Evolutionary conservation across 2,329 filamentous ascomycete species (phyloP), one percentile per base, ranked within the genome.

Genomic region (Ophiocordyceps unilateralis): DNA sequence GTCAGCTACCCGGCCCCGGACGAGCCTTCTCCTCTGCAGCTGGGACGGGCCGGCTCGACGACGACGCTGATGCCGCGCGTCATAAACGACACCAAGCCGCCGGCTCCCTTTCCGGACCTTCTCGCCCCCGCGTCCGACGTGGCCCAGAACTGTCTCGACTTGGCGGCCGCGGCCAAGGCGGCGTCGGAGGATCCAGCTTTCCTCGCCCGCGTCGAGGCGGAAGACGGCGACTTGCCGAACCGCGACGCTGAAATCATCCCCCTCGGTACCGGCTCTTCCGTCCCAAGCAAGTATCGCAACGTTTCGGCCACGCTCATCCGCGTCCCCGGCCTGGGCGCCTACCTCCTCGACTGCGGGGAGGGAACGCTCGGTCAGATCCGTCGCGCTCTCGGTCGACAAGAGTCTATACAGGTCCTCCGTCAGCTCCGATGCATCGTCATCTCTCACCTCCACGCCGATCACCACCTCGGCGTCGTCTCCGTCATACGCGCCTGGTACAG

Each of bases 371-470:
- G 89, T 11, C 88, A 95, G 58, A 65, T 98, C 34, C 76, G 76
- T 45, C 81, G 91, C 41, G 68, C 83, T 0, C 89, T 83, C 53
- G 69, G 72, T 6, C 64, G 69, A 0, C 68, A 76, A 5, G 72
- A 84, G 49, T 65, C 89, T 4, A 66, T 67, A 23, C 68, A 78
- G n/a, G 69, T 94, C 12, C 66, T 98, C n/a, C 71, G 68, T 46
- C 78, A 93, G 48, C 68, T 98, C 38, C 81, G 79, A 43, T 75
- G 78, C 50, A 80, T 98, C 48, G 93, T 86, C 77, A 91, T 98
- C 61, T 93, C 85, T 59, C 91, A 98, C 63, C 68, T 93, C 48
- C 91, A 98, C 60, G 91, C 91, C 5, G 91, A 98, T 62, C 91
- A 98, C 61, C 91, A 96, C 56, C 72, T 98, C 19, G 91, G 91